Conservation (phyloP, 2,329 filamentous ascomycete species). For the Stemphylium beticola region DNA sequence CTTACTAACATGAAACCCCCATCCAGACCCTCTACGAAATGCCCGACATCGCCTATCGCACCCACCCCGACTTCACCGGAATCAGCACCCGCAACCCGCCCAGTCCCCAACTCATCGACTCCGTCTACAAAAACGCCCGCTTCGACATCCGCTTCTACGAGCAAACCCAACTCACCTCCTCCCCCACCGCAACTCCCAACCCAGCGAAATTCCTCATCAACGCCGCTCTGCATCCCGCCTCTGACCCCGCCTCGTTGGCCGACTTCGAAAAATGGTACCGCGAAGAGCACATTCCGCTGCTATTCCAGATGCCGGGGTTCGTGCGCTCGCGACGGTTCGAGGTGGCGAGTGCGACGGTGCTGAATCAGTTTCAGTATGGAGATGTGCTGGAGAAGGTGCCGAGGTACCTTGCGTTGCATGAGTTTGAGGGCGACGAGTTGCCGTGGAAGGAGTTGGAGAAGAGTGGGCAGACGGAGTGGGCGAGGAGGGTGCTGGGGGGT, state of each 20-base stretch:
- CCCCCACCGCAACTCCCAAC: neutral
- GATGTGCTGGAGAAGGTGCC: slow-evolving; percentile 15
- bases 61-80: slow-evolving; percentile 27
- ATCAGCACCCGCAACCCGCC: slow-evolving; percentile 33
- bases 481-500: slow-evolving; percentile 27
- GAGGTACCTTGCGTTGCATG: slow-evolving; percentile 30
- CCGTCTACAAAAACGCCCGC: slow-evolving; percentile 31
- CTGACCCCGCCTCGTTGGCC: neutral
- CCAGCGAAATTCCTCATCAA: slow-evolving; percentile 23
- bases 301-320: slow-evolving; percentile 22
- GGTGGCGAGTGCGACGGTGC: slow-evolving; percentile 20
- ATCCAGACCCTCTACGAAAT: slow-evolving; percentile 35
- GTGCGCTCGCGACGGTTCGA: slow-evolving; percentile 28
- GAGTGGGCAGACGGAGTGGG: slow-evolving; percentile 27
- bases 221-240: slow-evolving; percentile 13
- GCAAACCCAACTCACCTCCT: slow-evolving; percentile 6
- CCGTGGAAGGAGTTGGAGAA: slow-evolving; percentile 25
- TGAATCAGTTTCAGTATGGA: slow-evolving; percentile 27
- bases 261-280: slow-evolving; percentile 35
- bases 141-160: slow-evolving; percentile 40
- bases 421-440: slow-evolving; percentile 29
- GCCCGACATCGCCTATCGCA: slow-evolving; percentile 27
- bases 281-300: slow-evolving; percentile 22
- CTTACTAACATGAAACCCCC: too few relatives aligned
- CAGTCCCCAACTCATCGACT: slow-evolving; percentile 21